phyloP scores from a whole-genome alignment of 192 early-diverging fungal genomes.

The Backusella macrospora region DNA sequence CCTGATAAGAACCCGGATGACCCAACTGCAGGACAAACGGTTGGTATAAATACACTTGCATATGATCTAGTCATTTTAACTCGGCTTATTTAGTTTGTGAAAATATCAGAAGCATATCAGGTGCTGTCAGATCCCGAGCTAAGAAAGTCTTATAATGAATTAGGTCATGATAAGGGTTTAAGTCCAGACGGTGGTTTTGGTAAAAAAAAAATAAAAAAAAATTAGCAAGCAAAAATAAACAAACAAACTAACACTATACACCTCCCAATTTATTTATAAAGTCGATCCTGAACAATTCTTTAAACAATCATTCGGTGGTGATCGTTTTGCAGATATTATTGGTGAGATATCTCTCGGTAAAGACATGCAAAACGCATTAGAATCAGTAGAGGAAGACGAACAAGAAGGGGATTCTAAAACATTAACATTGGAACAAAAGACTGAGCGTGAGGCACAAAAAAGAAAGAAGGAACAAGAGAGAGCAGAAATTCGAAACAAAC shows the following conservation, averaged over 20 bases:
- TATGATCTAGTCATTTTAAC: neutral
- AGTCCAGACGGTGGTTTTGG: conserved; percentile 68
- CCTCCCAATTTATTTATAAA: conserved; percentile 29
- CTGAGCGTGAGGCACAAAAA: conserved; percentile 58
- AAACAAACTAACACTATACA: neutral
- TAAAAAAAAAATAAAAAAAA: conserved; percentile 25
- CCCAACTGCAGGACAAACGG: conserved; percentile 35
- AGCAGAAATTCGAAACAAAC: conserved; percentile 54
- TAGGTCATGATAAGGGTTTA: conserved; percentile 68
- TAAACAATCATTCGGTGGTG: conserved; percentile 94
- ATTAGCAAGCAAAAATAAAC: neutral
- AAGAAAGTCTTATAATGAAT: conserved; percentile 87
- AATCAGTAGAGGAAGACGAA: conserved; percentile 59
- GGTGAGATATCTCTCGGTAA: conserved; percentile 96
- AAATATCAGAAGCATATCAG: conserved; percentile 97
- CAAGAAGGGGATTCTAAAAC: conserved; percentile 18
- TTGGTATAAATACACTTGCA: neutral
- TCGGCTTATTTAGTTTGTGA: conserved; percentile 70
- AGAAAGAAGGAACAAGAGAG: conserved; percentile 63
- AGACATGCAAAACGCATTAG: conserved; percentile 85
- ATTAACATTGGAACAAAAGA: conserved; percentile 55
- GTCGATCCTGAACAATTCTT: conserved; percentile 96
- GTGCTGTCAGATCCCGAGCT: conserved; percentile 90
- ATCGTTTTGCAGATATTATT: conserved; percentile 94
- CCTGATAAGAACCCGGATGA: conserved; percentile 79